A percentile compares a stretch with the other conserved stretches of the same genome.
Evolutionary conservation across 208 protist genomes (phyloP).

Genomic region (Herpetomonas samuelpessoai): DNA sequence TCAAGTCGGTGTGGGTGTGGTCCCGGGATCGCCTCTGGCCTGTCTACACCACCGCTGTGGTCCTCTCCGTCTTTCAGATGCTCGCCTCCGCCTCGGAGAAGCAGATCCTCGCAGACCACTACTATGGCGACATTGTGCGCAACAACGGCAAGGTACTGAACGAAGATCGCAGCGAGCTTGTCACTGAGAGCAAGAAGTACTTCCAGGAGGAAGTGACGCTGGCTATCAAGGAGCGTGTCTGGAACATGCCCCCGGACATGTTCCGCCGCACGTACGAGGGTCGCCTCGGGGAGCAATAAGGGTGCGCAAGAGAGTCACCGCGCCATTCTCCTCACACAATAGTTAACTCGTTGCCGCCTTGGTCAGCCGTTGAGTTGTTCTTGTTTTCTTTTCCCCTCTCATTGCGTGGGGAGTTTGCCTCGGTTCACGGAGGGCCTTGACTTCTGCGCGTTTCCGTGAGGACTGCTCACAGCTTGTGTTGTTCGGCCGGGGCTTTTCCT

Average conservation of each 20-base stretch:
- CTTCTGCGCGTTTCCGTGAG: too few species aligned
- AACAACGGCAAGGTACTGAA: constrained; percentile 21
- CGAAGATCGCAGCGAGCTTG: constrained; percentile 33
- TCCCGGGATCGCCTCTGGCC: constrained; percentile 72
- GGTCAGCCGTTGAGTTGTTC: too few species aligned
- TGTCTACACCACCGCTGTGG: constrained; percentile 66
- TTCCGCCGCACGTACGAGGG: constrained; percentile 69
- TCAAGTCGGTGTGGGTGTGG: constrained; percentile 42
- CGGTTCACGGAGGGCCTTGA: too few species aligned
- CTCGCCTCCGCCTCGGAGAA: constrained; percentile 75
- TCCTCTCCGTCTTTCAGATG: constrained; percentile 77
- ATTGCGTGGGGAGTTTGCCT: too few species aligned
- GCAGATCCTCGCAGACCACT: constrained; percentile 83
- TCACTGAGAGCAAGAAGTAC: constrained; percentile 55
- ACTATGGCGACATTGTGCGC: constrained; percentile 40
- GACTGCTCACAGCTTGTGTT: too few species aligned
- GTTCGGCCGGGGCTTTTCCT: too few species aligned
- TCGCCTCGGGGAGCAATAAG: constrained; percentile 22
- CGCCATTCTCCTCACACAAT: too few species aligned
- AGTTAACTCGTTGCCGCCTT: too few species aligned
- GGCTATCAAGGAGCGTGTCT: constrained; percentile 83
- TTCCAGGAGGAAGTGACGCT: constrained; percentile 82
- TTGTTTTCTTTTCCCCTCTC: too few species aligned
- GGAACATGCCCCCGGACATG: constrained; percentile 50
- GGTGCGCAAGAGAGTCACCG: not conserved